phyloP scores from a whole-genome alignment of 1,284 basidiomycete species.

The Sparassis latifolia region DNA sequence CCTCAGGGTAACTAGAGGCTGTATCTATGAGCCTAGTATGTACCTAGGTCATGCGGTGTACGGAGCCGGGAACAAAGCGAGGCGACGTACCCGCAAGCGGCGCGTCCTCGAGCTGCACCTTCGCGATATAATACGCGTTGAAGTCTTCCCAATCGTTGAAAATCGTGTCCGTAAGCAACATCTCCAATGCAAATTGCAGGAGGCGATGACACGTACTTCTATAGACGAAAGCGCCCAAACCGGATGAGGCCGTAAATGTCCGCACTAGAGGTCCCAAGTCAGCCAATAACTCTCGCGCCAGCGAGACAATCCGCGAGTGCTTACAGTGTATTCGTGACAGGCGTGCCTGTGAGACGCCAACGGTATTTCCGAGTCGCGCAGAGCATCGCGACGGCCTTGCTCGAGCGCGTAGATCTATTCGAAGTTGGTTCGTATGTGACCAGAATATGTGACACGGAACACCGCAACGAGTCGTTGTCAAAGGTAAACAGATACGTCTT shows the following conservation, averaged over 20 bases:
- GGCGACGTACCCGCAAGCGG: constrained; percentile 41
- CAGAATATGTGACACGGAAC: too few species aligned
- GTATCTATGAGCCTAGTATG: constrained; percentile 10
- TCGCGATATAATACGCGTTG: constrained; percentile 44
- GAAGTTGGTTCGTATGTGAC: too few species aligned
- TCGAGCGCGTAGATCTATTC: too few species aligned
- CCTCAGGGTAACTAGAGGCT: too few species aligned
- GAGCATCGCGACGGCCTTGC: constrained; percentile 40
- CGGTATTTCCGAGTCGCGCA: constrained; percentile 41
- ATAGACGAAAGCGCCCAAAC: constrained; percentile 60
- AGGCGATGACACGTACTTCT: constrained; percentile 32
- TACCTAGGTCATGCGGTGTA: too few species aligned
- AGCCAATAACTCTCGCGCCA: too few species aligned
- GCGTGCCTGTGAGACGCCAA: constrained; percentile 59
- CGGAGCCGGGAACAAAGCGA: neutral
- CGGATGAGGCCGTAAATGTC: constrained; percentile 65
- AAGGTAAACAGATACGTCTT: too few species aligned
- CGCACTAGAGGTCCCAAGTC: constrained; percentile 30
- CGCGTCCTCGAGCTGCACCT: constrained; percentile 46
- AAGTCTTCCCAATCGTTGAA: constrained; percentile 51
- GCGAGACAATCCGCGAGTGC: too few species aligned
- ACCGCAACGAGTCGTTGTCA: too few species aligned
- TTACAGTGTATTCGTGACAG: too few species aligned
- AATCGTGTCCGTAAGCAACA: neutral
- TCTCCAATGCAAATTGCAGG: neutral